Percentiles rank a stretch among this genome's conserved stretches.
Conservation (phyloP, 1,284 basidiomycete genomes). For the Porodaedalea pini region DNA sequence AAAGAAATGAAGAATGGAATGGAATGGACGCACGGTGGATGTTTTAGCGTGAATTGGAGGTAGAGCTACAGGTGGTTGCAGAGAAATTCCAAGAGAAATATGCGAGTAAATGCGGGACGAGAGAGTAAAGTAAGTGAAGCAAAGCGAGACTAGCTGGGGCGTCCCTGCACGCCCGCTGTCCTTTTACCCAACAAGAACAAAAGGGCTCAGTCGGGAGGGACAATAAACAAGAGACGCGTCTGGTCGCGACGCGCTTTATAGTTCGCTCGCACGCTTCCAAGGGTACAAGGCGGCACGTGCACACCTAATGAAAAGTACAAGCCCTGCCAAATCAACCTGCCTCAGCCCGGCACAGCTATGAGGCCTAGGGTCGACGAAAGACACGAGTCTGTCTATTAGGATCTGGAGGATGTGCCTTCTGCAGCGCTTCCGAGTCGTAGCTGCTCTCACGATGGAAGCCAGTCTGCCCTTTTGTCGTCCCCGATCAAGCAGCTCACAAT, state of each 20-base stretch:
- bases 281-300: too few relatives aligned
- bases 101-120: neutral
- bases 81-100: neutral
- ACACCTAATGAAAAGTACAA: too few relatives aligned
- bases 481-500: neutral
- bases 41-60: neutral
- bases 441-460: neutral
- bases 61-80: neutral
- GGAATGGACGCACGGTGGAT: neutral
- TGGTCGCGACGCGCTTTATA: slow-evolving; percentile 7
- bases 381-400: too few relatives aligned
- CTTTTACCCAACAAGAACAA: slow-evolving; percentile 4
- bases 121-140: neutral
- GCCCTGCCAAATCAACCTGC: too few relatives aligned
- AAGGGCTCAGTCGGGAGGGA: neutral
- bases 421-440: too few relatives aligned
- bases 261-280: neutral
- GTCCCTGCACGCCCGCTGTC: slow-evolving; percentile 1
- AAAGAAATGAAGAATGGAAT: neutral
- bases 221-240: slow-evolving; percentile 2
- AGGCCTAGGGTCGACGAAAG: too few relatives aligned
- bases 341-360: too few relatives aligned
- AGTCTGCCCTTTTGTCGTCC: neutral
- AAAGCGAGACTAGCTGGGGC: slow-evolving; percentile 16
- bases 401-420: too few relatives aligned